Base-by-base conservation (phyloP, 805 yeast species). In the Ogataea degrootiae region DNA sequence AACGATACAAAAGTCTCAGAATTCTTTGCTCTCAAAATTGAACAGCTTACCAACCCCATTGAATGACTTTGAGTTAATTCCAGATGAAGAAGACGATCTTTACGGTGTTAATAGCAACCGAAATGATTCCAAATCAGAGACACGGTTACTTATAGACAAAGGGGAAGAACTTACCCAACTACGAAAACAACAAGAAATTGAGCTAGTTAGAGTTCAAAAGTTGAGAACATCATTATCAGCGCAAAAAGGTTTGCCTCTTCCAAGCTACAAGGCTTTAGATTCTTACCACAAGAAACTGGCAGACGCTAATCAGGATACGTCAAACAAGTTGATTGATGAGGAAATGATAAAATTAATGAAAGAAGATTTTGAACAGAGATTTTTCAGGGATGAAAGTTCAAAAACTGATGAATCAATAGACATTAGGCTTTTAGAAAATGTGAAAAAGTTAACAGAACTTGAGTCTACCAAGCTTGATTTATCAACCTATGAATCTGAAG, bases 21-120 rank as follows among this genome's bases (percentile, higher is more conserved):
- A 26, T 26, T 26, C 31, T n/a, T 23, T 41, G 51, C n/a, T 16
- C 16, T 14, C 19, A 14, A 39, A 37, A 11, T 34, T 46, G 42
- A 52, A 17, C 16, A 37, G 48, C 46, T 37, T 57, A 14, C 57
- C 61, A 1, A 51, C 47, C 19, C 62, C 64, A 2, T 34, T 50
- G 40, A 75, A 77, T 50, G 78, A 76, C 43, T 76, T 72, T 51
- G 79, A 76, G 11, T 9, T 39, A 47, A 61, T 76, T 8, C 54
- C 62, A 1, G 50, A 64, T 4, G 71, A 66, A 5, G 71, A 66
- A 3, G 66, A 58, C 14, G 63, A 60, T 1, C 43, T 39, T 12
- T 59, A 46, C 4, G 60, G 47, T 9, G 4, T 23, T 22, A 39
- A 15, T 23, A 3, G 1, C 8, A 58, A 47, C 3, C 40, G 5